phyloP scores from a whole-genome alignment of 2,329 filamentous ascomycete species.

The Alternaria panax region DNA sequence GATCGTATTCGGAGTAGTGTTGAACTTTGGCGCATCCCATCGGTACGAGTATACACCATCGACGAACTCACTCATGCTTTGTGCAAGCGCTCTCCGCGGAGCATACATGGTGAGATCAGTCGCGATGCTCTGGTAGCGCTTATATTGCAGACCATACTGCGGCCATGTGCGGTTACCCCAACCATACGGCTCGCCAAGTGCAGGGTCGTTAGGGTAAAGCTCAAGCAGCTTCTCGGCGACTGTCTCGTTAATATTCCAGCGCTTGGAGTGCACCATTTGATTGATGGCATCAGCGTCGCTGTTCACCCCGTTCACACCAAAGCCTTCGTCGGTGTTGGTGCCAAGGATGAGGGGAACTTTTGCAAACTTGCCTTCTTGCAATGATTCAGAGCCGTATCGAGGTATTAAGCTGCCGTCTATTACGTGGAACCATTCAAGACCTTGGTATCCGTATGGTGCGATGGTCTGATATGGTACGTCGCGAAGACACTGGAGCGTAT shows the following conservation, averaged over 20 bases:
- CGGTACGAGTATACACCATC: conserved; percentile 38
- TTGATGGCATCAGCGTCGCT: conserved; percentile 50
- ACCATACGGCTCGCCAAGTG: conserved; percentile 54
- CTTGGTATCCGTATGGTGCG: conserved; percentile 35
- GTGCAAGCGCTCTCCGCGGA: conserved; percentile 33
- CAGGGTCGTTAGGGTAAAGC: conserved; percentile 50
- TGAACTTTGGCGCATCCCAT: conserved; percentile 44
- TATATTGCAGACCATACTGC: conserved; percentile 37
- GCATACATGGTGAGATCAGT: conserved; percentile 41
- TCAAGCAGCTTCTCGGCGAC: conserved; percentile 31
- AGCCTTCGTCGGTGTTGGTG: conserved; percentile 71
- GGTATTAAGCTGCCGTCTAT: conserved; percentile 40
- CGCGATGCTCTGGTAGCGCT: conserved; percentile 39
- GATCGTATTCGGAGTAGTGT: conserved; percentile 35
- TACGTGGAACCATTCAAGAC: conserved; percentile 42
- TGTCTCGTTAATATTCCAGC: conserved; percentile 35
- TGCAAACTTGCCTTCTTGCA: conserved; percentile 62
- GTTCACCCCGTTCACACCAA: conserved; percentile 59
- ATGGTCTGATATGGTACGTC: conserved; percentile 37
- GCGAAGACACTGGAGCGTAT: conserved; percentile 40
- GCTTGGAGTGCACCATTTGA: conserved; percentile 43
- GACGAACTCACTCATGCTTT: conserved; percentile 32
- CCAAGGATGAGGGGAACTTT: conserved; percentile 69
- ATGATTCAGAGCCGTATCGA: conserved; percentile 44
- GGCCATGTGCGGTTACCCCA: conserved; percentile 44